These are phyloP conservation scores for Ambrosiella xylebori DNA, from an alignment of 2,329 filamentous ascomycete genomes.

Conservation along the genomic window DNA sequence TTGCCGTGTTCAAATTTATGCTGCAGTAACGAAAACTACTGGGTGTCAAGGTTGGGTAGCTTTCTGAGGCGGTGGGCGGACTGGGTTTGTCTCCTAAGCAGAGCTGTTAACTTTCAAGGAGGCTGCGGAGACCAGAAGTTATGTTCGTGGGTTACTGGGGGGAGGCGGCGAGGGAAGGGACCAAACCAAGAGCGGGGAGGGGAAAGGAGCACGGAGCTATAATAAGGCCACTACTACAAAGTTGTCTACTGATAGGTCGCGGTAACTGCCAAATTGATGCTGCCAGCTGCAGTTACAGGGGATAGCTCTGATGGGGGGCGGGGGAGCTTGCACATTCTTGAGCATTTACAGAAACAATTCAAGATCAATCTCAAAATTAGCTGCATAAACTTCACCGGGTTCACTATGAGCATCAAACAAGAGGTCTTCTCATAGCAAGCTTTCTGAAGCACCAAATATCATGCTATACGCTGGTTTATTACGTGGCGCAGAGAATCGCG, in stretches of 20 bases:
- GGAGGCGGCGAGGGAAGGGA: neutral
- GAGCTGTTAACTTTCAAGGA: neutral
- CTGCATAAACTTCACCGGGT: no score
- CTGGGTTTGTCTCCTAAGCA: neutral
- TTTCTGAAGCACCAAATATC: no score
- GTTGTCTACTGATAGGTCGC: neutral
- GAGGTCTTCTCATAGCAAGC: no score
- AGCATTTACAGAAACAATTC: no score
- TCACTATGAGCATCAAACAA: no score
- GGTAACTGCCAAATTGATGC: neutral
- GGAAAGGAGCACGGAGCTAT: neutral
- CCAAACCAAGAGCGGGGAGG: neutral
- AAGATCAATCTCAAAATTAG: no score
- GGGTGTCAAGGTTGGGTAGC: neutral
- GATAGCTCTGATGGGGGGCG: neutral
- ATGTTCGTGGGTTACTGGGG: neutral
- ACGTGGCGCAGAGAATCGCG: no score
- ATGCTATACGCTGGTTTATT: no score
- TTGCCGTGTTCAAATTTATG: no score
- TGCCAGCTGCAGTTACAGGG: neutral
- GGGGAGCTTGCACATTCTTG: neutral
- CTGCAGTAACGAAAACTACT: neutral
- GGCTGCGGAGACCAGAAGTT: neutral
- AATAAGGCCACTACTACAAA: neutral
- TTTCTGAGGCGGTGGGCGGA: neutral